phyloP scores from a whole-genome alignment of 495 filamentous ascomycete genomes.

The Articulospora tetracladia region DNA sequence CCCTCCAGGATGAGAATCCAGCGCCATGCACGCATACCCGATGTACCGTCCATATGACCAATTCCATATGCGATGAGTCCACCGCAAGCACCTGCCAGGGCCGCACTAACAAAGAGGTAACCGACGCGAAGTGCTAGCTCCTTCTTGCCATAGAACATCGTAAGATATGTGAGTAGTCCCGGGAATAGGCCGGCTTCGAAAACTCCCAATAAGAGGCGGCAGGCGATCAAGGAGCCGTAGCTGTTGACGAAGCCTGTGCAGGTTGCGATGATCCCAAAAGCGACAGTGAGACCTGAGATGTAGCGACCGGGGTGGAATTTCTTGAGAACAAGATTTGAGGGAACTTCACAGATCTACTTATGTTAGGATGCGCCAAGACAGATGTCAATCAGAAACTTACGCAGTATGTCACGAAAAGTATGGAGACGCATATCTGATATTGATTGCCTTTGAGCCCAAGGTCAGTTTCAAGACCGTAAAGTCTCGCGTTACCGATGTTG shows the following conservation, averaged over 20 bases:
- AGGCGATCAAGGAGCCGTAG: constrained; percentile 54
- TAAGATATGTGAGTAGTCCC: constrained; percentile 67
- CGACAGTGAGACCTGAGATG: constrained; percentile 17
- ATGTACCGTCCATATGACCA: constrained; percentile 29
- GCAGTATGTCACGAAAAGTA: constrained; percentile 68
- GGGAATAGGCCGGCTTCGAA: constrained; percentile 68
- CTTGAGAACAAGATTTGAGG: constrained; percentile 11
- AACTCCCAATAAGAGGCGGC: constrained; percentile 62
- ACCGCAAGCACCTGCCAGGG: constrained; percentile 30
- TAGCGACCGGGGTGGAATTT: constrained; percentile 3
- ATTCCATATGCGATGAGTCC: constrained; percentile 50
- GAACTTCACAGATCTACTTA: too few species aligned
- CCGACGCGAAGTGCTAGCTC: constrained; percentile 55
- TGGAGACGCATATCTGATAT: constrained; percentile 67
- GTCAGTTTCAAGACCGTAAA: constrained; percentile 67
- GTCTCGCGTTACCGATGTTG: constrained; percentile 73
- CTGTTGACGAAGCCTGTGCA: constrained; percentile 66
- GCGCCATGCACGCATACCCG: constrained; percentile 29
- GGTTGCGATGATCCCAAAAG: constrained; percentile 44
- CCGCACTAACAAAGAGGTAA: constrained; percentile 54
- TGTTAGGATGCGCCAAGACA: too few species aligned
- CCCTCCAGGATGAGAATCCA: constrained; percentile 17
- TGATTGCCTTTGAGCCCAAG: constrained; percentile 57
- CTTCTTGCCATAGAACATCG: constrained; percentile 58
- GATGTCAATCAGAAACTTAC: not conserved